Evolutionary conservation across 495 filamentous ascomycete genomes (phyloP).

Genomic region (Neurospora cerealis): DNA sequence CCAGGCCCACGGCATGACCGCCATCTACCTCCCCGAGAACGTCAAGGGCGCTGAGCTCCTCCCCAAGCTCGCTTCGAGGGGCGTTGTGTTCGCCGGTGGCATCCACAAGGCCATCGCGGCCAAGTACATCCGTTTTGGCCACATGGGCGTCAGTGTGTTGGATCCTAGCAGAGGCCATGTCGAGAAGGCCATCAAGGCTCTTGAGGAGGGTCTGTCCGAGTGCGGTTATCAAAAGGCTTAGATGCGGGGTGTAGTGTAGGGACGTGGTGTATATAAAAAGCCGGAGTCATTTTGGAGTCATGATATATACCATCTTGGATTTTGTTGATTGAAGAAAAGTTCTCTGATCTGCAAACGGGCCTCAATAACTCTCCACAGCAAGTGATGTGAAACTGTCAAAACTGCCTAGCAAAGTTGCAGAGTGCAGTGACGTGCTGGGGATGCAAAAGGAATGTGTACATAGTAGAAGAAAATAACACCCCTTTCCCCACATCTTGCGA

Average conservation of each 20-base stretch:
- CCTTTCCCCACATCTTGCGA: neutral
- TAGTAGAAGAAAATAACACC: neutral
- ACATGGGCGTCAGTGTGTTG: slow-evolving; percentile 91
- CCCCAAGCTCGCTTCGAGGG: slow-evolving; percentile 77
- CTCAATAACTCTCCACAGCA: too few species aligned
- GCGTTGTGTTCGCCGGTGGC: slow-evolving; percentile 88
- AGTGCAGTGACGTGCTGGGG: neutral
- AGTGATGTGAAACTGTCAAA: neutral
- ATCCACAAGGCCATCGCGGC: slow-evolving; percentile 69
- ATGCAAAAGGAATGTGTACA: neutral
- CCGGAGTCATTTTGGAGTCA: neutral
- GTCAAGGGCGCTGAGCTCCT: slow-evolving; percentile 71
- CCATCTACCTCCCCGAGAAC: slow-evolving; percentile 84
- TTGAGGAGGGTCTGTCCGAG: slow-evolving; percentile 65
- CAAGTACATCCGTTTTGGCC: slow-evolving; percentile 59
- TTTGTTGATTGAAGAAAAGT: neutral
- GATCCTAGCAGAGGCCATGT: slow-evolving; percentile 60
- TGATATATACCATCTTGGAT: neutral
- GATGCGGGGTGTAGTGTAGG: neutral
- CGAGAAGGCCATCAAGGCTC: slow-evolving; percentile 65
- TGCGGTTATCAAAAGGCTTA: slow-evolving; percentile 52
- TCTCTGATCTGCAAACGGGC: neutral
- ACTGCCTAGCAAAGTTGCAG: neutral
- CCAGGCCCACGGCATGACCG: slow-evolving; percentile 96
- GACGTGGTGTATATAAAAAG: neutral